Percentiles rank a stretch among this genome's conserved stretches.
phyloP scores from a whole-genome alignment of 768 basidiomycete genomes.

The Zangia roseola region DNA sequence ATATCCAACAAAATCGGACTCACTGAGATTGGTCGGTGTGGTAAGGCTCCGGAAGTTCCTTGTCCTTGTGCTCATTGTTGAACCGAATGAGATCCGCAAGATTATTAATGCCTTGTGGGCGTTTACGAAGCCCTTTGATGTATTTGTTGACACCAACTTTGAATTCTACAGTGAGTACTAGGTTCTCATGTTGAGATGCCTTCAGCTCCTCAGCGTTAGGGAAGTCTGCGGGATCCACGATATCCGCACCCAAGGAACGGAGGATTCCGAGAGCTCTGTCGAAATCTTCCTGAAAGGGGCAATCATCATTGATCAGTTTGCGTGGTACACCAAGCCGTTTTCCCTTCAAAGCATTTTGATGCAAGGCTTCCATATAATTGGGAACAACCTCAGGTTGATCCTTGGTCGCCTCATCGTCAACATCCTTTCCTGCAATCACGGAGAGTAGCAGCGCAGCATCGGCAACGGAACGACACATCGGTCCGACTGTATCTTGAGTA shows the following conservation, averaged over 20 bases:
- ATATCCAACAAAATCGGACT: constrained; percentile 4
- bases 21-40: constrained; percentile 37
- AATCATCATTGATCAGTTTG: constrained; percentile 23
- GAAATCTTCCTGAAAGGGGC: constrained; percentile 36
- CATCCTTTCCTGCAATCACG: constrained; percentile 52
- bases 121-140: constrained; percentile 43
- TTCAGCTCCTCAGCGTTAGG: constrained; percentile 51
- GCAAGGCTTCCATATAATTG: constrained; percentile 54
- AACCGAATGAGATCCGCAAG: constrained; percentile 60
- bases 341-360: constrained; percentile 45
- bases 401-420: constrained; percentile 51
- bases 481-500: constrained; percentile 60
- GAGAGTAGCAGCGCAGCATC: constrained; percentile 57
- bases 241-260: constrained; percentile 41
- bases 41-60: constrained; percentile 43
- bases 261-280: constrained; percentile 38
- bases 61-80: constrained; percentile 48
- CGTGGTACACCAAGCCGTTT: constrained; percentile 57
- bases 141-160: constrained; percentile 58
- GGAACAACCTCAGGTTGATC: constrained; percentile 55
- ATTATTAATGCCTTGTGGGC: constrained; percentile 54
- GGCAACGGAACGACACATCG: constrained; percentile 51
- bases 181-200: constrained; percentile 45
- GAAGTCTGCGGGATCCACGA: constrained; percentile 64
- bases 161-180: constrained; percentile 57